Base-by-base conservation (phyloP, 1,284 basidiomycete genomes). In the Anthracocystis panici-leucophaei region DNA sequence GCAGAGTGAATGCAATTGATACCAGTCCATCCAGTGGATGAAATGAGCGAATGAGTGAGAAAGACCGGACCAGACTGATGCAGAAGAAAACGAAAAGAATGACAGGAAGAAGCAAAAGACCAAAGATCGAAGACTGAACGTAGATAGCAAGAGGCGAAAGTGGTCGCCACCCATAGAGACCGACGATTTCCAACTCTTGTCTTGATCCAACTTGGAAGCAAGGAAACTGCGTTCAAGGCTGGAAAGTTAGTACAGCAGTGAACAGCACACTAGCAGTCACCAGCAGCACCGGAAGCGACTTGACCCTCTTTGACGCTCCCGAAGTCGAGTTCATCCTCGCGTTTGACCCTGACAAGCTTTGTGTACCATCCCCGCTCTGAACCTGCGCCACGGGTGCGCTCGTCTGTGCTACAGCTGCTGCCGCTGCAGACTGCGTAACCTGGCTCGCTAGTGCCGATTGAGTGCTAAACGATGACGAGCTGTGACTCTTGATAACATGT, bases 131-230 rank as follows among this genome's bases (percentile, higher is more conserved):
- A 50, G 33, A 54, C 40, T 35, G 46, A 48, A 40, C 2, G 11
- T 11, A 27, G 53, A 42, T 12, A 31, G 38, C 23, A 25, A 42
- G 27, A 57, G 46, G 35, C n/a, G 46, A 44, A 59, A 57, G 68
- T 57, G 68, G 68, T 65, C 62, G 49, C 62, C 55, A 57, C 62
- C 62, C 18, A 62, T 31, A 50, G 44, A 59, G 57, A 70, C 62
- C 68, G 49, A 65, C 50, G 35, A 49, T 27, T 60, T 48, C 45
- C 33, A 23, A 11, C 27, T 38, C 29, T 20, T 33, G 27, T 23
- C 46, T 18, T 38, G 18, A 44, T 10, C 12, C 16, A 2, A 16
- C 10, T 9, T 44, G n/a, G 25, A n/a, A 11, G 14, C 12, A 18
- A 33, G 33, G n/a, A 21, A n/a, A 14, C 20, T 2, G 4, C 18